A percentile compares a stretch with the other conserved stretches of the same genome.
These are phyloP conservation scores for Naganishia onofrii DNA, from an alignment of 768 basidiomycete genomes.

Conservation along the genomic window DNA sequence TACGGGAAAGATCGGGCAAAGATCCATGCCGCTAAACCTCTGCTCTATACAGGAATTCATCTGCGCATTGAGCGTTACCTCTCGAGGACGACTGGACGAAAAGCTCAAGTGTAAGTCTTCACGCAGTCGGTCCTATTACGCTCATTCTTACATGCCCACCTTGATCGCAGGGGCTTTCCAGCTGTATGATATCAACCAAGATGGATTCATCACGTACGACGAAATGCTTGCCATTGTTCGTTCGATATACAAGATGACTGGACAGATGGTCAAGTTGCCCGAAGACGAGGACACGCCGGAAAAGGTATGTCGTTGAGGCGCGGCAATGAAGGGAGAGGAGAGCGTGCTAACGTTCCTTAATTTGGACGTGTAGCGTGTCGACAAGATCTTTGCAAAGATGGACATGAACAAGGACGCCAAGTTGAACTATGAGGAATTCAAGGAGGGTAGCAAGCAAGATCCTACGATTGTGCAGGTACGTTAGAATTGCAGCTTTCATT, in stretches of 20 bases:
- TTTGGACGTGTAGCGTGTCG: conserved; percentile 68
- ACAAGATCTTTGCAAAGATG: conserved; percentile 98
- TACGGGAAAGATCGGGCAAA: not conserved
- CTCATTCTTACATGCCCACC: not conserved
- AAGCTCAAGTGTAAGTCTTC: conserved; percentile 84
- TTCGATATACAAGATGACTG: conserved; percentile 99
- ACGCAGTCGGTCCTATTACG: not conserved
- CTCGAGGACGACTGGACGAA: conserved; percentile 88
- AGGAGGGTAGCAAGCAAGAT: conserved; percentile 96
- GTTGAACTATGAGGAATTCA: conserved; percentile 93
- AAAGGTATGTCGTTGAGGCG: conserved; percentile 62
- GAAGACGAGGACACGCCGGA: conserved; percentile 99
- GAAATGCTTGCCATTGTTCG: conserved; percentile 99
- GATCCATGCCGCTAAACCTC: not conserved
- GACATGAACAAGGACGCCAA: conserved; percentile 90
- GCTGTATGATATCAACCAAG: conserved; percentile 97
- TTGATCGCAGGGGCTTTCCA: conserved; percentile 90
- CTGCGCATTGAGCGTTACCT: conserved; percentile 91
- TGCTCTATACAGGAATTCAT: conserved; percentile 63
- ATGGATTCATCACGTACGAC: conserved; percentile 95
- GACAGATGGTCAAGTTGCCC: conserved; percentile 98
- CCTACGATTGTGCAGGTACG: conserved; percentile 95
- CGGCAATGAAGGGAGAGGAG: not conserved
- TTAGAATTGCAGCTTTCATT: conserved; percentile 8
- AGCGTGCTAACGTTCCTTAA: conserved; percentile 25